A percentile compares a stretch with the other conserved stretches of the same genome.
phyloP scores from a whole-genome alignment of 1,284 basidiomycete species.

The Xerocomus minutiporus region DNA sequence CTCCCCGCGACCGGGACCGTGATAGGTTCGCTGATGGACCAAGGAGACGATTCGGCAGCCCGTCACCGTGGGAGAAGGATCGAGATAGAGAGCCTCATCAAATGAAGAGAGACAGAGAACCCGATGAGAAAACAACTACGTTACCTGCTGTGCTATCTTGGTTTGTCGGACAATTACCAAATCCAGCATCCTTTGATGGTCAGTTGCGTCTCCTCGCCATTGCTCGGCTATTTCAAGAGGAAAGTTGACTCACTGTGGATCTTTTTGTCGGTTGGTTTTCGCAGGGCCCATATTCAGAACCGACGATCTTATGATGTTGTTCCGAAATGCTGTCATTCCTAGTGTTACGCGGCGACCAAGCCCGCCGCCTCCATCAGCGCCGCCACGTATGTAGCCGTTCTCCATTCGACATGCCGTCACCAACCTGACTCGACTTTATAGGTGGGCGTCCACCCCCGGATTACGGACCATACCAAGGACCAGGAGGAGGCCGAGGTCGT shows the following conservation, averaged over 20 bases:
- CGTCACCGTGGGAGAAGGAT: constrained; percentile 46
- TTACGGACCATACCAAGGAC: constrained; percentile 68
- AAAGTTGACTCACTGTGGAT: constrained; percentile 16
- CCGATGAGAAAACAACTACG: constrained; percentile 47
- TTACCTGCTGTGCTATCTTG: constrained; percentile 72
- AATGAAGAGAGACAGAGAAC: constrained; percentile 40
- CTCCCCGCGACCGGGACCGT: constrained; percentile 52
- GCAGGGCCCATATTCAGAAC: constrained; percentile 82
- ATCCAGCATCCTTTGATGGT: constrained; percentile 77
- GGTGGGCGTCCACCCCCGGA: constrained; percentile 62
- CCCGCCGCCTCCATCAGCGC: constrained; percentile 44
- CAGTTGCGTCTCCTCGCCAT: constrained; percentile 27
- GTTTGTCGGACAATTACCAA: constrained; percentile 79
- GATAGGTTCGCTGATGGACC: constrained; percentile 43
- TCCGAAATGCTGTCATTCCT: constrained; percentile 73
- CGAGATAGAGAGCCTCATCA: constrained; percentile 42
- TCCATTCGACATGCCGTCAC: constrained; percentile 2
- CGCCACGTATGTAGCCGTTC: constrained; percentile 23
- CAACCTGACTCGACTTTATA: constrained; percentile 21
- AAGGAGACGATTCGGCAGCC: constrained; percentile 44
- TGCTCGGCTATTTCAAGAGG: constrained; percentile 8
- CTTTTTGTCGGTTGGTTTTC: constrained; percentile 1
- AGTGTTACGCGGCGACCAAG: constrained; percentile 47
- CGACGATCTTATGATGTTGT: constrained; percentile 79
- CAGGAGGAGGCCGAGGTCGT: constrained; percentile 37